These are phyloP conservation scores for Eucalyptus marginata DNA, from an alignment of 345 rosid genomes.

Conservation along the genomic window DNA sequence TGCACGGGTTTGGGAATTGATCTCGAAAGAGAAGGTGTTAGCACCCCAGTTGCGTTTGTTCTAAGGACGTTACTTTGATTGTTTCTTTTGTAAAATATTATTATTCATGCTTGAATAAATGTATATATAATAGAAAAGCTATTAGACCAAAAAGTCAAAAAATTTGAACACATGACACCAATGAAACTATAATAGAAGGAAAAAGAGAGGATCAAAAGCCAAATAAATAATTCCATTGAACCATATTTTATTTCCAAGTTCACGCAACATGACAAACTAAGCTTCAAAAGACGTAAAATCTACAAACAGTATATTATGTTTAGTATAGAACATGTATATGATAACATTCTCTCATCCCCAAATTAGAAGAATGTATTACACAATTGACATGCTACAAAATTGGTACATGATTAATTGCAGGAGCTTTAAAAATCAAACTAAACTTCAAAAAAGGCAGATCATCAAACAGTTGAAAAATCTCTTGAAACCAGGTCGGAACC, in stretches of 20 bases:
- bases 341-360: background rate
- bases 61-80: too few relatives aligned
- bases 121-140: background rate
- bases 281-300: background rate
- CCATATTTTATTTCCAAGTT: background rate
- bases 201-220: background rate
- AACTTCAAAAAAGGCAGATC: background rate
- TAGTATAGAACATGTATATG: background rate
- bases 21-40: background rate
- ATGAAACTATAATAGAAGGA: background rate
- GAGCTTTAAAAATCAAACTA: background rate
- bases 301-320: background rate
- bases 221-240: too few relatives aligned
- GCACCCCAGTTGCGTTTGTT: background rate
- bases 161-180: background rate
- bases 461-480: fast-evolving
- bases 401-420: background rate
- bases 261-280: background rate
- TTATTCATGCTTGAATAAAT: background rate
- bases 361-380: background rate
- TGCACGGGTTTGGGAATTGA: background rate
- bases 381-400: background rate
- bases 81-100: too few relatives aligned
- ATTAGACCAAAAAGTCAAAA: too few relatives aligned
- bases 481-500: fast-evolving